Conservation (phyloP, 2,329 filamentous ascomycete genomes). For the Fusarium hainanense region DNA sequence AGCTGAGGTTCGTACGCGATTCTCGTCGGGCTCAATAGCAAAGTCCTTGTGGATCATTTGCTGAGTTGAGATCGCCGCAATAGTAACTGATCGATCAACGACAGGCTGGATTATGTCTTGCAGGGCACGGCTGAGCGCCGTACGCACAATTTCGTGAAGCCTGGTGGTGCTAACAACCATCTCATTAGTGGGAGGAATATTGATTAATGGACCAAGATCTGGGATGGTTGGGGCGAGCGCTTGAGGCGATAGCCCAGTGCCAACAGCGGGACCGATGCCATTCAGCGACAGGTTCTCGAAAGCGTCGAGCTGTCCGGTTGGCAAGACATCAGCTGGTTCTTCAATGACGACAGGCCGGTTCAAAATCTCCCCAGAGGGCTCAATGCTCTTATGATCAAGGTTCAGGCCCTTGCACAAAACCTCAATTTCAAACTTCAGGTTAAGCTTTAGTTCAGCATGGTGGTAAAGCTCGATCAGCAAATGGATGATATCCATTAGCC, state of each 20-base stretch:
- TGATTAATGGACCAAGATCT: slow-evolving; percentile 81
- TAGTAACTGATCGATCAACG: slow-evolving; percentile 96
- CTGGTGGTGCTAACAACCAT: slow-evolving; percentile 79
- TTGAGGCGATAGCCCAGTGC: slow-evolving; percentile 79
- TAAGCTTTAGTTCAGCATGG: slow-evolving; percentile 91
- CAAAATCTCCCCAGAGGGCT: slow-evolving; percentile 86
- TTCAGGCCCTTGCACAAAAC: slow-evolving; percentile 93
- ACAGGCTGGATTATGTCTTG: slow-evolving; percentile 98
- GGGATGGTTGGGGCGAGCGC: slow-evolving; percentile 84
- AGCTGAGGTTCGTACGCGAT: slow-evolving; percentile 84
- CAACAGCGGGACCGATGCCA: slow-evolving; percentile 74
- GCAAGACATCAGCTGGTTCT: slow-evolving; percentile 68
- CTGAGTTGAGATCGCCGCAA: slow-evolving; percentile 94
- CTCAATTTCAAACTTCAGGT: slow-evolving; percentile 98
- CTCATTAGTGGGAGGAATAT: slow-evolving; percentile 83
- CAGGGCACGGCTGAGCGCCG: slow-evolving; percentile 87
- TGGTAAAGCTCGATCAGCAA: slow-evolving; percentile 94
- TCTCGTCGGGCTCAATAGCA: slow-evolving; percentile 89
- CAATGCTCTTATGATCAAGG: slow-evolving; percentile 91
- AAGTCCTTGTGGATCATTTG: slow-evolving; percentile 98
- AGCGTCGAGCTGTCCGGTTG: slow-evolving; percentile 77
- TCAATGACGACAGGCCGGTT: slow-evolving; percentile 75
- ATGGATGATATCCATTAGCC: slow-evolving; percentile 95
- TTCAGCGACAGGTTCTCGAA: slow-evolving; percentile 88
- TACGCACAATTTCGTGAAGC: slow-evolving; percentile 81